Conservation (phyloP, 2,329 filamentous ascomycete genomes). For the Karstenula rhodostoma region DNA sequence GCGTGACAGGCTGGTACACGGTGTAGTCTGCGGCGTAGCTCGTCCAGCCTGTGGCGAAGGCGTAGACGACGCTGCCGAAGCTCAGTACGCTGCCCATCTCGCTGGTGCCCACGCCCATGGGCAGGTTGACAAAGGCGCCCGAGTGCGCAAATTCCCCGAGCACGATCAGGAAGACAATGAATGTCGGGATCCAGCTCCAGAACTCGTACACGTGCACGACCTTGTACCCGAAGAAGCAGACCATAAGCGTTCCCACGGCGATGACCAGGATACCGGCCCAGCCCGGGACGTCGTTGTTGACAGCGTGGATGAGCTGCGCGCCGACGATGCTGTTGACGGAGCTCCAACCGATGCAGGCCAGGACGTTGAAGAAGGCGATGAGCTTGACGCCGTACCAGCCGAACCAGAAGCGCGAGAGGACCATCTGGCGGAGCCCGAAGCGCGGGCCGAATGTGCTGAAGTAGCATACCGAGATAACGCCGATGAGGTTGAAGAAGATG, state of each 20-base stretch:
- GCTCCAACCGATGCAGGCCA: slow-evolving; percentile 78
- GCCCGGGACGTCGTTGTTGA: slow-evolving; percentile 74
- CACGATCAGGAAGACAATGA: slow-evolving; percentile 76
- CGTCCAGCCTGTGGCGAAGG: slow-evolving; percentile 77
- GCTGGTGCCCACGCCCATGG: slow-evolving; percentile 65
- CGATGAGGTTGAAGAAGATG: slow-evolving; percentile 78
- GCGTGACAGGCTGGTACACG: slow-evolving; percentile 74
- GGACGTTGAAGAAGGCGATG: slow-evolving; percentile 74
- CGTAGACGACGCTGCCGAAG: slow-evolving; percentile 71
- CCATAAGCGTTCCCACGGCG: slow-evolving; percentile 69
- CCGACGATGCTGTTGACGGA: slow-evolving; percentile 82
- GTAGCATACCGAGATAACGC: slow-evolving; percentile 75
- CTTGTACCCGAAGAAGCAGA: slow-evolving; percentile 79
- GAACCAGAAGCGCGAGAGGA: slow-evolving; percentile 80
- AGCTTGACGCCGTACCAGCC: slow-evolving; percentile 75
- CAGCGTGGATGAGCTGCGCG: slow-evolving; percentile 77
- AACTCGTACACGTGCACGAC: slow-evolving; percentile 80
- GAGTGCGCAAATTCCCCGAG: slow-evolving; percentile 73
- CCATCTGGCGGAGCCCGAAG: slow-evolving; percentile 81
- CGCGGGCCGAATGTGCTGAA: slow-evolving; percentile 79
- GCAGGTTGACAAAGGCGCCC: slow-evolving; percentile 69
- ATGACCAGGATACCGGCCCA: slow-evolving; percentile 80
- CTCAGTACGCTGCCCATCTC: slow-evolving; percentile 71
- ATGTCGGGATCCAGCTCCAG: slow-evolving; percentile 76
- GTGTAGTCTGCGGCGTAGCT: slow-evolving; percentile 80